Base-by-base conservation (phyloP, 2,329 filamentous ascomycete genomes). In the Albifimbria verrucaria region DNA sequence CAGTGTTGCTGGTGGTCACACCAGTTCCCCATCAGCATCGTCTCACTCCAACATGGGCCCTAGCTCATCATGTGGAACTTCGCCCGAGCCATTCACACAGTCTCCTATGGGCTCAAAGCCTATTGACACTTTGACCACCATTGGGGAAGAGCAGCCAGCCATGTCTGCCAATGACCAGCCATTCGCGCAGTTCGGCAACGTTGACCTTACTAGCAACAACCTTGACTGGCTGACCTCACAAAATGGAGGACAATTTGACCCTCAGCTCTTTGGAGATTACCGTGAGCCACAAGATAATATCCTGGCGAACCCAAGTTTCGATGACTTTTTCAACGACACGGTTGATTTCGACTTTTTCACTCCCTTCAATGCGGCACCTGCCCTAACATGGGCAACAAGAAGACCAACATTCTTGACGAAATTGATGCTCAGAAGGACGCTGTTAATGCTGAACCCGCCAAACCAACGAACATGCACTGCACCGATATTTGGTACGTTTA, bases 201-300 rank as follows among this genome's bases (percentile, higher is more conserved):
- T 68, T 3, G 68, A 72, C 23, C 59, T 82, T 50, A 77, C 79
- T 57, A 70, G 77, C 54, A 78, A 75, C 60, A 82, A 82, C 60
- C 78, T 91, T 62, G 87, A 90, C 67, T 92, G 88, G 83, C 77
- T 94, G 48, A 81, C 86, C 39, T 86, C 88, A 62, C 89, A 95
- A 67, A 93, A 92, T 62, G 87, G 87, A 53, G 90, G 90, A 52
- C 85, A 89, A 58, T 97, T 97, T 63, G 92, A 97, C 57, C 93
- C 94, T 0, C 86, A 94, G 52, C 78, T 97, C 4, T 97, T 97
- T 68, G 90, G 89, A 51, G 90, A 92, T 62, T 97, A 97, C 72
- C 87, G 94, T 50, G 94, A 99, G 65, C 86, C 91, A 1, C 90
- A 96, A 64, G 89, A 91, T 53, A 93, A 87, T 52, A 80, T 96